Conservation (phyloP, 352 stramenopile genomes). For the Pelagophyceae sp. region DNA sequence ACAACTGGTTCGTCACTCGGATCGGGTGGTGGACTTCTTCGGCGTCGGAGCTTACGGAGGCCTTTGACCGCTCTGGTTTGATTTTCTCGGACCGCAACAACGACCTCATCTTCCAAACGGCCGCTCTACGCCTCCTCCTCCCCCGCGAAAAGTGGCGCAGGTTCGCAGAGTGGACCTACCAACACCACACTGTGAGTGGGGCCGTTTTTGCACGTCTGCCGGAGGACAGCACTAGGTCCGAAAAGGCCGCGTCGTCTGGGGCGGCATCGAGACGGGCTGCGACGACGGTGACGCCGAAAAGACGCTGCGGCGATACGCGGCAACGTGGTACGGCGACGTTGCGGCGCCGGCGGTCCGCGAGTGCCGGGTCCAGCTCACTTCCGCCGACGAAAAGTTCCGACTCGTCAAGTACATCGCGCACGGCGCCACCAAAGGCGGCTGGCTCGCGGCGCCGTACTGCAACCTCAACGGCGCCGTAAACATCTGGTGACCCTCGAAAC, state of each 20-base stretch:
- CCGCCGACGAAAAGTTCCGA: neutral
- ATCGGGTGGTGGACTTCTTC: constrained; percentile 7
- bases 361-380: constrained; percentile 8
- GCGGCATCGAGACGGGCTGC: constrained; percentile 18
- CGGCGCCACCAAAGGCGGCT: neutral
- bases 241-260: neutral
- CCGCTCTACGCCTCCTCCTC: neutral
- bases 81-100: constrained; percentile 12
- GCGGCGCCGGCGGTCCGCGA: neutral
- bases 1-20: constrained; percentile 18
- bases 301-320: neutral
- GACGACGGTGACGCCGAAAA: neutral
- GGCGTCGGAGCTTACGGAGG: neutral
- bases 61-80: constrained; percentile 2
- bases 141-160: neutral
- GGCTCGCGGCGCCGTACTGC: constrained; percentile 16
- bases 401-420: constrained; percentile 1
- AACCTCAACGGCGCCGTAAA: neutral
- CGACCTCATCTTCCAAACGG: constrained; percentile 21
- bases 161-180: constrained; percentile 10
- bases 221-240: constrained; percentile 8
- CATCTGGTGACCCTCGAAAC: neutral
- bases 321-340: neutral
- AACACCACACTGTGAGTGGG: constrained; percentile 19
- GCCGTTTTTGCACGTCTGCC: neutral